Conservation (phyloP, 2,329 filamentous ascomycete species). For the Clonostachys byssicola region DNA sequence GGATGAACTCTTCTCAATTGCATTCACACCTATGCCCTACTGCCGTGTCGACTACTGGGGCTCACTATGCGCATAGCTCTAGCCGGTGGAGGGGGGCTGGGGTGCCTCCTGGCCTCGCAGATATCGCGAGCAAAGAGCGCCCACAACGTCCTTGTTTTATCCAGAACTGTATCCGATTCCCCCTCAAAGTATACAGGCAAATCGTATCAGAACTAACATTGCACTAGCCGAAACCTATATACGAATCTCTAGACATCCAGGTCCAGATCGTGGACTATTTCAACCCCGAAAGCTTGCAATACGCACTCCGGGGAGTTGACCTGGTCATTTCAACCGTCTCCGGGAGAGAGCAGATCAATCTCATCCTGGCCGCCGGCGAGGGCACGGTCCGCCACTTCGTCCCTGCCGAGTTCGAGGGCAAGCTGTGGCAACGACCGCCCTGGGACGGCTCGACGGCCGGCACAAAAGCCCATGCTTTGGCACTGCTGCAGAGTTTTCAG, state of each 20-base stretch:
- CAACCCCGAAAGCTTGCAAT: conserved; percentile 52
- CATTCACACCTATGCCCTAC: too few species aligned
- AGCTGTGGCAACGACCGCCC: conserved; percentile 44
- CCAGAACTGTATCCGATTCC: conserved; percentile 45
- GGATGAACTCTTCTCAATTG: too few species aligned
- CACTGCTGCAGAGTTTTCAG: conserved; percentile 49
- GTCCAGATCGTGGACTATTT: conserved; percentile 66
- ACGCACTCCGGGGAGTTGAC: conserved; percentile 67
- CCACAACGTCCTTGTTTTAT: conserved; percentile 68
- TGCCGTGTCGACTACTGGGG: too few species aligned
- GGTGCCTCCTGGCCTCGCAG: conserved; percentile 42
- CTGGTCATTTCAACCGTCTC: conserved; percentile 72
- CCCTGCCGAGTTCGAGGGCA: conserved; percentile 72
- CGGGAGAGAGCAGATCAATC: conserved; percentile 60
- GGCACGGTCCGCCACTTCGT: conserved; percentile 66
- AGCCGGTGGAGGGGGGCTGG: conserved; percentile 39
- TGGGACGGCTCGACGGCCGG: conserved; percentile 6
- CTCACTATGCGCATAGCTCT: conserved; percentile 46
- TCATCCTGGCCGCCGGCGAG: conserved; percentile 67
- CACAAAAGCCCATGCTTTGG: conserved; percentile 53
- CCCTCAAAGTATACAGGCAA: background rate
- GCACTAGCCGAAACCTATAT: conserved; percentile 46
- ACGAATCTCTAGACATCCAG: conserved; percentile 56
- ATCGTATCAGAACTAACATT: conserved; percentile 7
- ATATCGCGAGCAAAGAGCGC: conserved; percentile 53